Conservation (phyloP, 1,284 basidiomycete species). For the Tausonia pullulans region DNA sequence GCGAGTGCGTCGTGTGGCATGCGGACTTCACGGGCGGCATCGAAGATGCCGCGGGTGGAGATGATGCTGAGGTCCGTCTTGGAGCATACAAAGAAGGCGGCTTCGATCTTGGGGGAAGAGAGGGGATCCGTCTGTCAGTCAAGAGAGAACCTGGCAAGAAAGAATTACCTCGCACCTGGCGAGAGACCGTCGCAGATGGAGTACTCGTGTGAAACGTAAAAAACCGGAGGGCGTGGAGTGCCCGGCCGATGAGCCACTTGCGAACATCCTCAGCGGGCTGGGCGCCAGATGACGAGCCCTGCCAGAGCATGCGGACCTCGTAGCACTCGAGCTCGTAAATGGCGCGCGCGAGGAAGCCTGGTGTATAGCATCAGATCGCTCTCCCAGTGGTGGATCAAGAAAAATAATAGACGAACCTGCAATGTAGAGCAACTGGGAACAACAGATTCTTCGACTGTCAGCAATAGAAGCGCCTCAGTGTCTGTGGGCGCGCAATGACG, state of each 20-base stretch:
- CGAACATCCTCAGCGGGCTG: slow-evolving; percentile 35
- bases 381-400: too few relatives aligned
- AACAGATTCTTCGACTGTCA: slow-evolving; percentile 59
- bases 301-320: slow-evolving; percentile 48
- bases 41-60: slow-evolving; percentile 64
- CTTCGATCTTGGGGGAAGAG: slow-evolving; percentile 45
- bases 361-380: background rate
- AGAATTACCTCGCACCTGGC: slow-evolving; percentile 18
- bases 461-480: background rate
- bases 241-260: slow-evolving; percentile 48
- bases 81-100: slow-evolving; percentile 65
- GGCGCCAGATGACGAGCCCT: slow-evolving; percentile 29
- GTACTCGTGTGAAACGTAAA: slow-evolving; percentile 80
- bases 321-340: slow-evolving; percentile 79
- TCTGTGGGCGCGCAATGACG: too few relatives aligned
- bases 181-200: slow-evolving; percentile 72
- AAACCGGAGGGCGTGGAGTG: slow-evolving; percentile 75
- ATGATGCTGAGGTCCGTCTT: slow-evolving; percentile 45
- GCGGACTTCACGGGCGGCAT: slow-evolving; percentile 54
- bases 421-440: slow-evolving; percentile 54
- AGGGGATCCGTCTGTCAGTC: too few relatives aligned
- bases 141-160: too few relatives aligned
- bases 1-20: slow-evolving; percentile 63
- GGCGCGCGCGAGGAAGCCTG: slow-evolving; percentile 55
- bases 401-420: slow-evolving; percentile 43